Conservation (phyloP, 176 grass and related monocot species). For the Avena eriantha region DNA sequence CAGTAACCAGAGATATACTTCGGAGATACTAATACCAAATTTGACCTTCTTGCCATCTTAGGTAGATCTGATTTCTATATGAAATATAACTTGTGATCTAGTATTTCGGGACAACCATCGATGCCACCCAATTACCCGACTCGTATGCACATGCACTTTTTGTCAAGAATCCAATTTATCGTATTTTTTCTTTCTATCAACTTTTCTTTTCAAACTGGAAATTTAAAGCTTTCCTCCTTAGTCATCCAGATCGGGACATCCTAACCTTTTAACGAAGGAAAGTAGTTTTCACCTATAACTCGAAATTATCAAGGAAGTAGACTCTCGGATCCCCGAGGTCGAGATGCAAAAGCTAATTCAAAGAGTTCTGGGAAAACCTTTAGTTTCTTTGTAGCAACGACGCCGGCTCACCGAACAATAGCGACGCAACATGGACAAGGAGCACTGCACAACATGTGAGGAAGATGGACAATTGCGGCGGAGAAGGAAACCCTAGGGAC, state of each 20-base stretch:
- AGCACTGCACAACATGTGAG: neutral
- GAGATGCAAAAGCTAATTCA: neutral
- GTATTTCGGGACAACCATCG: neutral
- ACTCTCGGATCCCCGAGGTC: neutral
- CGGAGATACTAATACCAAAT: neutral
- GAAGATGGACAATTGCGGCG: too few relatives aligned
- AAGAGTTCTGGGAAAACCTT: neutral
- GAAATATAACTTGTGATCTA: neutral
- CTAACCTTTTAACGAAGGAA: neutral
- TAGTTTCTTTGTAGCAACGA: neutral
- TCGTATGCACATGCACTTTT: neutral
- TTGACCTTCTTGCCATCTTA: neutral
- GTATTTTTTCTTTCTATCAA: neutral
- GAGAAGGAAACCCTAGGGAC: too few relatives aligned
- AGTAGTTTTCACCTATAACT: neutral
- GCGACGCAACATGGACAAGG: neutral
- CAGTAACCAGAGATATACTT: neutral
- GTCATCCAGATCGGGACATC: neutral
- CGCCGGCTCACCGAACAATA: too few relatives aligned
- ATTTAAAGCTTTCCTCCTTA: neutral
- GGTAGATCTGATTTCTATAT: neutral
- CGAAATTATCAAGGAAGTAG: neutral
- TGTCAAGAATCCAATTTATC: neutral
- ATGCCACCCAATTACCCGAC: neutral
- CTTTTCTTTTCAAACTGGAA: neutral